Percentiles rank a stretch among this genome's conserved stretches.
These are phyloP conservation scores for Debaryomyces sp. DNA, from an alignment of 1,139 yeast species.

Conservation along the genomic window DNA sequence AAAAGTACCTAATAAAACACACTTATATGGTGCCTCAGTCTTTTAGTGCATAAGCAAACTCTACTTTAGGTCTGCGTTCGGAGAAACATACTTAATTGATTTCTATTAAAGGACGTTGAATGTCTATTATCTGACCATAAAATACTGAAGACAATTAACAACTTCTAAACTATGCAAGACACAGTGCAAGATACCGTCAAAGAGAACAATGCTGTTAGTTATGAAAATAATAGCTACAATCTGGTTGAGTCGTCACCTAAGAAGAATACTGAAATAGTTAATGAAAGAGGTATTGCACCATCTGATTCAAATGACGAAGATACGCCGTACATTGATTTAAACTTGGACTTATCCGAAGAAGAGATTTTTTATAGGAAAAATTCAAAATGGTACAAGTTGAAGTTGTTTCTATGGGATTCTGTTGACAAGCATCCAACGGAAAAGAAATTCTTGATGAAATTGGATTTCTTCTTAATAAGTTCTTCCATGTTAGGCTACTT, in stretches of 20 bases:
- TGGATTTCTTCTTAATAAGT: conserved; percentile 47
- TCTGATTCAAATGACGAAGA: neutral
- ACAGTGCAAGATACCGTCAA: neutral
- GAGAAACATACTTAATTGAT: neutral
- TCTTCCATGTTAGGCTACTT: conserved; percentile 48
- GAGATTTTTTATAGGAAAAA: conserved; percentile 25
- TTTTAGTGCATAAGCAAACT: neutral
- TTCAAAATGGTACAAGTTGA: conserved; percentile 28
- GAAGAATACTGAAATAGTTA: neutral
- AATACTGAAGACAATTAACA: neutral
- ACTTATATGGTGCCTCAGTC: neutral
- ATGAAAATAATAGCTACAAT: too few relatives aligned
- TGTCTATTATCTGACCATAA: neutral
- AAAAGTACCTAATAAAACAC: neutral
- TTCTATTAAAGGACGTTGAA: neutral
- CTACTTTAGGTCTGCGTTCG: neutral
- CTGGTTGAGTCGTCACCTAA: neutral
- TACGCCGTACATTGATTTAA: neutral
- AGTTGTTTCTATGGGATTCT: conserved; percentile 50
- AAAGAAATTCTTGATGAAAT: conserved; percentile 39
- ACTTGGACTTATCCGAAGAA: conserved; percentile 30
- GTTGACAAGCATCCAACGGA: conserved; percentile 50
- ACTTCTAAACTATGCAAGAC: neutral
- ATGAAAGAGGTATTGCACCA: neutral
- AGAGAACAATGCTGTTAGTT: neutral